Conservation (phyloP, 805 yeast genomes). For the Priceomyces fermenticarens region DNA sequence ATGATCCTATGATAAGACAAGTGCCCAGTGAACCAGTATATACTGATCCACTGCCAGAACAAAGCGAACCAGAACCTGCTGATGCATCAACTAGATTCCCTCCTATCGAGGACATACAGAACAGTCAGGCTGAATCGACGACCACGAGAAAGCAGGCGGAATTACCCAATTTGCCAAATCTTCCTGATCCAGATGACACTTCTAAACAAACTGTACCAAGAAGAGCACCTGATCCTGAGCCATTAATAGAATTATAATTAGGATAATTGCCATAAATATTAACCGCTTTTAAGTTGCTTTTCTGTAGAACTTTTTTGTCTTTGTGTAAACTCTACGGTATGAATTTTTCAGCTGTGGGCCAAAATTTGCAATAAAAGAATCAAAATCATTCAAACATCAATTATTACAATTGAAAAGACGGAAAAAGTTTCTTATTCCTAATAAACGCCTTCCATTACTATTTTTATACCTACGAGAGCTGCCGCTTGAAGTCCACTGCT, state of each 20-base stretch:
- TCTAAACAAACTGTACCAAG: constrained; percentile 3
- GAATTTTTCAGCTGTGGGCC: not conserved
- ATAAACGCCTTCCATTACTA: constrained; percentile 2
- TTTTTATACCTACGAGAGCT: constrained; percentile 34
- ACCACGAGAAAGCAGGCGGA: too few relatives aligned
- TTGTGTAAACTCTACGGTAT: not conserved
- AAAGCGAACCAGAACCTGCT: constrained; percentile 4
- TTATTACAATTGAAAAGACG: not conserved
- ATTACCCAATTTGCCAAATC: constrained; percentile 4
- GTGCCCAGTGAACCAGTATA: constrained; percentile 3
- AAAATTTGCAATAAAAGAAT: not conserved
- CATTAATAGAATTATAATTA: constrained; percentile 36
- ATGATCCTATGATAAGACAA: not conserved
- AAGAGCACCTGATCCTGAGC: constrained; percentile 32
- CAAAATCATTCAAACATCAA: not conserved
- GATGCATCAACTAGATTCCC: constrained; percentile 9
- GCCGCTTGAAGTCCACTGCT: constrained; percentile 38
- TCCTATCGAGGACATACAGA: constrained; percentile 7
- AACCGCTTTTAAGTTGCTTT: not conserved
- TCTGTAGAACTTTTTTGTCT: not conserved
- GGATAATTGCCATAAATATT: not conserved
- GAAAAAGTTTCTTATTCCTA: not conserved
- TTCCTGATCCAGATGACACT: constrained; percentile 1
- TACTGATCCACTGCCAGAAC: not conserved
- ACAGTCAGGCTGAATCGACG: not conserved